Conservation (phyloP, 2,329 filamentous ascomycete species). For the Ceratocystis cubensis region DNA sequence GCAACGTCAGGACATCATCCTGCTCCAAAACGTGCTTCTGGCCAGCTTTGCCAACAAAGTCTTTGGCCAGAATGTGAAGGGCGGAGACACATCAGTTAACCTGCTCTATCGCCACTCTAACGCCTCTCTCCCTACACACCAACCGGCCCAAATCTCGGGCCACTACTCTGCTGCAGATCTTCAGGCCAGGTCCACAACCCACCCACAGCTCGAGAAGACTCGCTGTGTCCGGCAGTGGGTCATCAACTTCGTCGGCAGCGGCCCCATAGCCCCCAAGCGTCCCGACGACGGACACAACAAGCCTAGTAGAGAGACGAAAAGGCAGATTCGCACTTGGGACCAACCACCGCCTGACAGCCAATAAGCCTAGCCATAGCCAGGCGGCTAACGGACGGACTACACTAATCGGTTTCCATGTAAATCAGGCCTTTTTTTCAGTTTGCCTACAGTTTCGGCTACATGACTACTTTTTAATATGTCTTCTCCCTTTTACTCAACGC, state of each 20-base stretch:
- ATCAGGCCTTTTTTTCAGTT: too few species aligned
- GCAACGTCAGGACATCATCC: slow-evolving; percentile 60
- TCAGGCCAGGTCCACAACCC: slow-evolving; percentile 25
- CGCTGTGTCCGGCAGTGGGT: slow-evolving; percentile 64
- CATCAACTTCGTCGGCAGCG: slow-evolving; percentile 47
- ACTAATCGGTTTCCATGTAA: too few species aligned
- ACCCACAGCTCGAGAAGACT: slow-evolving; percentile 50
- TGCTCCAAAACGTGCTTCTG: slow-evolving; percentile 68
- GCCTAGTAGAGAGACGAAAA: slow-evolving; percentile 20
- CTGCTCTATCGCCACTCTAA: slow-evolving; percentile 46
- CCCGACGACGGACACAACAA: slow-evolving; percentile 22
- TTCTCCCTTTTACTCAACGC: too few species aligned
- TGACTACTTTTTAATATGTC: too few species aligned
- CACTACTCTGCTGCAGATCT: slow-evolving; percentile 45
- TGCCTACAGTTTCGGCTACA: too few species aligned
- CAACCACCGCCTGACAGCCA: slow-evolving; percentile 10
- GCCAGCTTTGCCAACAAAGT: slow-evolving; percentile 63
- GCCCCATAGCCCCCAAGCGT: background rate
- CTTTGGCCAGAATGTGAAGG: slow-evolving; percentile 71
- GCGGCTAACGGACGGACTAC: background rate
- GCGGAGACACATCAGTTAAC: slow-evolving; percentile 51
- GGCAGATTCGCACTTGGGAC: slow-evolving; percentile 20
- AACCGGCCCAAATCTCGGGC: slow-evolving; percentile 41
- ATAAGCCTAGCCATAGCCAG: background rate
- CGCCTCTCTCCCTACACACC: slow-evolving; percentile 39